Base-by-base conservation (phyloP, 257 asterid genomes). In the Dorcoceras hygrometricum region DNA sequence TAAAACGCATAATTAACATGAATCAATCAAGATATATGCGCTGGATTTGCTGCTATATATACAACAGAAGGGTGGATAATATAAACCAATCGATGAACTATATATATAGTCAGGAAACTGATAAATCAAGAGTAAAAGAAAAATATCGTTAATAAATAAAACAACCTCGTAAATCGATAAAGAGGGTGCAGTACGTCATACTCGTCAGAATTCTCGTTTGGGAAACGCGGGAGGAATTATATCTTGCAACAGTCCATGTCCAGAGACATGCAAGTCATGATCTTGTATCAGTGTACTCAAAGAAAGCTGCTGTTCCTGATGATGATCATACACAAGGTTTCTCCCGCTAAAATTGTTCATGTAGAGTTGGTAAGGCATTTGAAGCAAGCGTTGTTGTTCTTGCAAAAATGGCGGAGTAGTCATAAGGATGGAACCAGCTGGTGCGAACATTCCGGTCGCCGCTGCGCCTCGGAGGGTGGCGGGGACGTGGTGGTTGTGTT, bases 401-500 rank as follows among this genome's bases (percentile, higher is more conserved):
- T 69, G 73, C n/a, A 46, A 14, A 1, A 71, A 61, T 29, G 73
- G 54, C 5, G 71, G 76, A 18, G 78, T 83, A 0, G 78, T 55
- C 23, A 46, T 4, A 18, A 87, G 73, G 86, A 88, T 76, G 3
- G 82, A 63, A n/a, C 54, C 54, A 16, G 54, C 9, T 18, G 84
- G 76, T 54, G 83, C 78, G 57, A 86, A 78, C 82, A 91, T 75
- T 58, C 87, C 89, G 27, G 54, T 4, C 6, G 86, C 87, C 27
- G 88, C 73, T 54, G 73, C 79, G 36, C 95, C 95, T 0, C 96
- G 82, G 58, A 83, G 85, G 22, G 75, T 81, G 10, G 89, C 66
- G 7, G 96, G 96, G 8, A 87, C 75, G 23, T 78, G 90, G 78
- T 89, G 96, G 80, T 83, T 89, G 75, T 89, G 95, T 39, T 87